Conservation (phyloP, 192 early-diverging fungal species). For the Coemansia sp. region DNA sequence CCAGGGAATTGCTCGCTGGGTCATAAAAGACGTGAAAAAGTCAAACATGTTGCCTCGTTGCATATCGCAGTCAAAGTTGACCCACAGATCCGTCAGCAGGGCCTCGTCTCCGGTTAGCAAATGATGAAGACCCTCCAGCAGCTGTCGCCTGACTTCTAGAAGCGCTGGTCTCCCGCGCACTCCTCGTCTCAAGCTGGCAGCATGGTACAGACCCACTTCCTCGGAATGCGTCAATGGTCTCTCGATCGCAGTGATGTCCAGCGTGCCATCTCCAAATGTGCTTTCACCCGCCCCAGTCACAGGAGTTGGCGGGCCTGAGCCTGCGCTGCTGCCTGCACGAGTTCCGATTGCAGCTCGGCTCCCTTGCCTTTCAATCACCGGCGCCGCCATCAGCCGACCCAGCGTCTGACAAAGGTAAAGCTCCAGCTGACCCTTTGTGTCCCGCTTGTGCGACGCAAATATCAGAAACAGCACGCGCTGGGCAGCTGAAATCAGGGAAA, state of each 20-base stretch:
- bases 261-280: conserved; percentile 1
- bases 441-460: conserved; percentile 43
- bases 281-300: background rate
- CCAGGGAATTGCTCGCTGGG: conserved; percentile 49
- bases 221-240: conserved; percentile 32
- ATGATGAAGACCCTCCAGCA: conserved; percentile 73
- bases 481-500: conserved; percentile 33
- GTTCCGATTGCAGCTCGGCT: conserved; percentile 20
- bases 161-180: conserved; percentile 56
- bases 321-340: background rate
- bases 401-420: conserved; percentile 53
- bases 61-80: conserved; percentile 91
- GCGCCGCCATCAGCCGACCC: conserved; percentile 42
- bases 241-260: conserved; percentile 24
- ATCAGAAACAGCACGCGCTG: conserved; percentile 59
- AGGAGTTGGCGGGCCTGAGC: conserved; percentile 10
- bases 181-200: conserved; percentile 35
- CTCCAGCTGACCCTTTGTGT: conserved; percentile 50
- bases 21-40: conserved; percentile 42
- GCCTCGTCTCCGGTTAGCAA: conserved; percentile 68
- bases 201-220: conserved; percentile 44
- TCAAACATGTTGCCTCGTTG: conserved; percentile 86
- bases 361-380: conserved; percentile 32
- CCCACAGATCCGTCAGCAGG: conserved; percentile 86
- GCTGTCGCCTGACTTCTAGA: conserved; percentile 81